Evolutionary conservation across 2,329 filamentous ascomycete species (phyloP).

Genomic region (Periconia digitata): DNA sequence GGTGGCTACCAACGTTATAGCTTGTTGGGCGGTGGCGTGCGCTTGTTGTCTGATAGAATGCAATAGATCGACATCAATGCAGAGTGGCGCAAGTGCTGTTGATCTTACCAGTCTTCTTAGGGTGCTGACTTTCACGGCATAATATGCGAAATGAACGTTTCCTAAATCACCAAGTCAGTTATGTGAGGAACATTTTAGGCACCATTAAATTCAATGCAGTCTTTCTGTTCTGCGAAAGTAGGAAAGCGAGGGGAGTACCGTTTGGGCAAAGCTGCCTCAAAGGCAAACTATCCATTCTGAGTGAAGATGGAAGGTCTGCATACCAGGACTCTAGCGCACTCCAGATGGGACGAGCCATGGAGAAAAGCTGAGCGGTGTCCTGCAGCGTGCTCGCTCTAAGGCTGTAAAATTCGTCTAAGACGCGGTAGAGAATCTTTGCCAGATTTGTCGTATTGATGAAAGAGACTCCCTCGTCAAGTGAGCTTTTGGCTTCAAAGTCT

Average conservation of each 20-base stretch:
- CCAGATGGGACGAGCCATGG: neutral
- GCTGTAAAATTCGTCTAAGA: neutral
- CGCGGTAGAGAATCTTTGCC: neutral
- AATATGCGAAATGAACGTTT: conserved; percentile 12
- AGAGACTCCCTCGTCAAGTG: neutral
- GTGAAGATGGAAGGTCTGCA: neutral
- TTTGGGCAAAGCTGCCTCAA: conserved; percentile 3
- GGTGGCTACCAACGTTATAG: conserved; percentile 9
- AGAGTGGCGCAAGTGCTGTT: conserved; percentile 14
- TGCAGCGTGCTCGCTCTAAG: neutral
- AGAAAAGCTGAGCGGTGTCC: neutral
- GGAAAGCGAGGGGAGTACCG: neutral
- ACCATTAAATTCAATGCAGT: too few species aligned
- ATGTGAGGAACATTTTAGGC: neutral
- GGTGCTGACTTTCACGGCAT: conserved; percentile 8
- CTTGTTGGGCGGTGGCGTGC: conserved; percentile 7
- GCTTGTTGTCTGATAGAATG: conserved; percentile 6
- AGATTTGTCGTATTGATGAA: neutral
- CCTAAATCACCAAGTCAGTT: neutral
- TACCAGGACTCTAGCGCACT: neutral
- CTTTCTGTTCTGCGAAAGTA: too few species aligned
- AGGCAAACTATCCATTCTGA: neutral
- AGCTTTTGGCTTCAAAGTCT: neutral
- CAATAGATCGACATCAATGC: conserved; percentile 8
- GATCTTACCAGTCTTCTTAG: conserved; percentile 13